Conservation (phyloP, 108 stramenopile species). For the Skeletonema costatum region DNA sequence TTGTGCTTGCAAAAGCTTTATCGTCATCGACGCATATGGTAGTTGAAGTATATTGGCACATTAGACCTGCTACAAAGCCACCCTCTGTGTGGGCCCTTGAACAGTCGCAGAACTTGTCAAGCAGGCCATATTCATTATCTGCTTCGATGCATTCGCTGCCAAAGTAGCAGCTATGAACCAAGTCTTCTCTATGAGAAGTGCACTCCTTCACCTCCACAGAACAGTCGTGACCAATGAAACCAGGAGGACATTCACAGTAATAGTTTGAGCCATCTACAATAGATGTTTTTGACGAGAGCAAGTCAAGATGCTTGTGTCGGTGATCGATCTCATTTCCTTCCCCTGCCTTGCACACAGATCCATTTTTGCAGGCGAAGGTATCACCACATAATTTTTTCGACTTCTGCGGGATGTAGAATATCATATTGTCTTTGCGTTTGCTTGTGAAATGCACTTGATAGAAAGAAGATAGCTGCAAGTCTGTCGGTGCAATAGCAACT, state of each 20-base stretch:
- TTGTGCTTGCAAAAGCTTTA: not conserved
- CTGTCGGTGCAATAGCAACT: too few species aligned
- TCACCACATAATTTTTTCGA: not conserved
- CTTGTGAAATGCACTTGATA: too few species aligned
- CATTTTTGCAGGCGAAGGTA: not conserved
- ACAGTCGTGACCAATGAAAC: constrained; percentile 20
- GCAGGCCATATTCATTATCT: constrained; percentile 29
- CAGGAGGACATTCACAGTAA: constrained; percentile 14
- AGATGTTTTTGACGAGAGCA: not conserved
- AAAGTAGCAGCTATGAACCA: constrained; percentile 38
- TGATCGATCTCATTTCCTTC: not conserved
- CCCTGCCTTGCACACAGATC: not conserved
- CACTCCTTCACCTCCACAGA: constrained; percentile 19
- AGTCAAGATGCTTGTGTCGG: not conserved
- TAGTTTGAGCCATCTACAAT: not conserved
- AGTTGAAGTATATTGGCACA: constrained; percentile 33
- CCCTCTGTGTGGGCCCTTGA: constrained; percentile 6
- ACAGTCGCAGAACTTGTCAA: constrained; percentile 40
- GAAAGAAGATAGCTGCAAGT: too few species aligned
- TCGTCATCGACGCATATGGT: constrained; percentile 11
- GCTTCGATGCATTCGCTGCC: constrained; percentile 33
- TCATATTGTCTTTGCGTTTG: not conserved
- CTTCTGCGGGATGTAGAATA: not conserved
- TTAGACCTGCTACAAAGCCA: constrained; percentile 23
- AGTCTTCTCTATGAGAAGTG: constrained; percentile 12